Conservation (phyloP, 345 rosid genomes). For the Salix koriyanagi region DNA sequence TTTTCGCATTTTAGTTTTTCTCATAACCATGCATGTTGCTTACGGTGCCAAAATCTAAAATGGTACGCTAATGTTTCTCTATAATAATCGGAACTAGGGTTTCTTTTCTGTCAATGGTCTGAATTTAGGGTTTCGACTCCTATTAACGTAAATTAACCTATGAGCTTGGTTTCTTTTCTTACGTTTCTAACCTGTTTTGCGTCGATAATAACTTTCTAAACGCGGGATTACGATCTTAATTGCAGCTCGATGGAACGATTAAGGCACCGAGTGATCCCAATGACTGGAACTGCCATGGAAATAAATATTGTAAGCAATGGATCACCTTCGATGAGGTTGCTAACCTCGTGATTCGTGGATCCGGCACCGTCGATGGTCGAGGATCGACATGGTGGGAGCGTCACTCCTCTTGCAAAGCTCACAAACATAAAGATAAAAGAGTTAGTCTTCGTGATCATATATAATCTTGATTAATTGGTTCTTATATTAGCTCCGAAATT, state of each 20-base stretch:
- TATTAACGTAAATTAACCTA: too few species aligned
- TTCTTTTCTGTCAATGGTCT: too few species aligned
- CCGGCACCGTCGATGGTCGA: slow-evolving; percentile 42
- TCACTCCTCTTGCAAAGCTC: slow-evolving; percentile 5
- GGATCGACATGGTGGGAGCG: slow-evolving; percentile 49
- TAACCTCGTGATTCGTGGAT: slow-evolving; percentile 38
- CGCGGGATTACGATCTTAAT: background rate
- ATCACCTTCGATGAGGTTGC: slow-evolving; percentile 30
- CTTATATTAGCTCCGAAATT: background rate
- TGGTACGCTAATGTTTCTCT: too few species aligned
- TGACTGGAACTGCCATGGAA: slow-evolving; percentile 32
- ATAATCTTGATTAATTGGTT: background rate
- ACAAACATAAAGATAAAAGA: slow-evolving; percentile 7
- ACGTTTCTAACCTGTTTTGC: too few species aligned
- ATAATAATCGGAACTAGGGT: too few species aligned
- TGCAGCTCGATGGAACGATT: slow-evolving; percentile 34
- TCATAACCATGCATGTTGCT: too few species aligned
- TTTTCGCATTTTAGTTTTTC: too few species aligned
- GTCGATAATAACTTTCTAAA: background rate
- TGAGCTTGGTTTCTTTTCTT: too few species aligned
- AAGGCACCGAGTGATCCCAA: slow-evolving; percentile 33
- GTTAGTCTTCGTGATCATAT: slow-evolving; percentile 7
- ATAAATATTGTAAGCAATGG: slow-evolving; percentile 25
- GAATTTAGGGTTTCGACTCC: too few species aligned
- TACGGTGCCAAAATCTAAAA: too few species aligned